A percentile compares a stretch with the other conserved stretches of the same genome.
Evolutionary conservation across 192 early-diverging fungal species (phyloP).

Genomic region (Bifiguratus adelaidae): DNA sequence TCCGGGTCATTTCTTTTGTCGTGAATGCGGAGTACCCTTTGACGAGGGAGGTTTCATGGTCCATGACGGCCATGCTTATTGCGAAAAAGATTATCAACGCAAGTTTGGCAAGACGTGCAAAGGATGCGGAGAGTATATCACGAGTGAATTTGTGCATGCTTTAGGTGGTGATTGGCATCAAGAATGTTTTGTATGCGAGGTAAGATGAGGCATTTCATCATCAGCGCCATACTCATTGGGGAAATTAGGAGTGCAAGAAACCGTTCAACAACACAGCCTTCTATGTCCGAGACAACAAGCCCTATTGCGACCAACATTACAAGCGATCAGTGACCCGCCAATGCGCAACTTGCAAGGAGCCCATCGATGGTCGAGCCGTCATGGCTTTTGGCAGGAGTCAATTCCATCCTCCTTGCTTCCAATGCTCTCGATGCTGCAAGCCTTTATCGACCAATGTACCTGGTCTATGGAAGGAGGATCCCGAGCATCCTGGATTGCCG

Average conservation of each 20-base stretch:
- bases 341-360: constrained; percentile 6
- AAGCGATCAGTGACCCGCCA: not conserved
- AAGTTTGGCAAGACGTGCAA: constrained; percentile 37
- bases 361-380: constrained; percentile 9
- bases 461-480: constrained; percentile 10
- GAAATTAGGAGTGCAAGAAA: not conserved
- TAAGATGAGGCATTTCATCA: constrained; percentile 12
- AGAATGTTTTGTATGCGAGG: constrained; percentile 43
- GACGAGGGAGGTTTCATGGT: constrained; percentile 38
- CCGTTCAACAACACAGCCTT: constrained; percentile 1
- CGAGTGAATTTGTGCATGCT: constrained; percentile 34
- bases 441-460: constrained; percentile 9
- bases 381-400: constrained; percentile 15
- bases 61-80: constrained; percentile 39
- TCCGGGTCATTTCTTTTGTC: constrained; percentile 45
- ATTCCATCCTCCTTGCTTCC: constrained; percentile 19
- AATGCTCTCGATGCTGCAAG: constrained; percentile 12
- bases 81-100: constrained; percentile 39
- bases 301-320: constrained; percentile 28
- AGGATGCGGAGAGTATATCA: constrained; percentile 34
- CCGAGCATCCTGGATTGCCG: too few relatives aligned
- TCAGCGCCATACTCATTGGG: not conserved
- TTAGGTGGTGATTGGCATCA: constrained; percentile 44
- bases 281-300: not conserved
- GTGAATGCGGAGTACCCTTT: constrained; percentile 41